Evolutionary conservation across 768 basidiomycete genomes (phyloP).

Genomic region (Tylopilus subfusipes): DNA sequence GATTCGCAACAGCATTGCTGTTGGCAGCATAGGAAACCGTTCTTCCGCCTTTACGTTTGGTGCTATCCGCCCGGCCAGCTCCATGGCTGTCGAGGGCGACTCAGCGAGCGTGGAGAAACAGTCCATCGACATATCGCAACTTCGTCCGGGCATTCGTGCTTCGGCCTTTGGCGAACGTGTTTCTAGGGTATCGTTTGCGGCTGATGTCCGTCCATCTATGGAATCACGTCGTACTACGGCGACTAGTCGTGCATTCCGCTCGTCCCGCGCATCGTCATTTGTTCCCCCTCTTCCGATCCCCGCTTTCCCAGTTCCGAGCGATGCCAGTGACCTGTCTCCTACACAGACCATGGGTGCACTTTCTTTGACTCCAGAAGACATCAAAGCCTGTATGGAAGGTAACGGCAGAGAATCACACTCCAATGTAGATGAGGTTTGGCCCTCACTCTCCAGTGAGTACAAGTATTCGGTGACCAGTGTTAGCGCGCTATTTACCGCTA

Average conservation of each 20-base stretch:
- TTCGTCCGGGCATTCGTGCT: slow-evolving; percentile 54
- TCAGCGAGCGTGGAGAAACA: slow-evolving; percentile 34
- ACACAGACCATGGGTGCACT: slow-evolving; percentile 42
- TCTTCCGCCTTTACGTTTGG: slow-evolving; percentile 56
- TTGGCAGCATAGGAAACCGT: slow-evolving; percentile 35
- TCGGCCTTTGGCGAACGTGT: slow-evolving; percentile 48
- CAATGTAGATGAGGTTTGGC: slow-evolving; percentile 57
- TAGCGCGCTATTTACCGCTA: slow-evolving; percentile 4
- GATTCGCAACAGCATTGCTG: slow-evolving; percentile 65
- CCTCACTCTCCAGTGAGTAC: slow-evolving; percentile 63
- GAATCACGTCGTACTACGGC: slow-evolving; percentile 42
- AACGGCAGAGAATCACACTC: slow-evolving; percentile 33
- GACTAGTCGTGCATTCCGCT: slow-evolving; percentile 44
- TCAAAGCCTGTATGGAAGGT: slow-evolving; percentile 48
- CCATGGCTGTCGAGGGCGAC: slow-evolving; percentile 42
- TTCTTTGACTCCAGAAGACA: slow-evolving; percentile 57
- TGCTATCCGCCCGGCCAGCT: slow-evolving; percentile 46
- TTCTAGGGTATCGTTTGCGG: slow-evolving; percentile 68
- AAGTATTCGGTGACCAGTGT: not conserved
- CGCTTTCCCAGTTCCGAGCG: slow-evolving; percentile 18
- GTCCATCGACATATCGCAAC: slow-evolving; percentile 36
- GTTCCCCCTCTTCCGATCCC: slow-evolving; percentile 40
- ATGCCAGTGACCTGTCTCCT: slow-evolving; percentile 37
- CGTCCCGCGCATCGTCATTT: slow-evolving; percentile 38
- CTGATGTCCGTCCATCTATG: slow-evolving; percentile 47